phyloP scores from a whole-genome alignment of 2,329 filamentous ascomycete genomes.

The Huntiella omanensis region DNA sequence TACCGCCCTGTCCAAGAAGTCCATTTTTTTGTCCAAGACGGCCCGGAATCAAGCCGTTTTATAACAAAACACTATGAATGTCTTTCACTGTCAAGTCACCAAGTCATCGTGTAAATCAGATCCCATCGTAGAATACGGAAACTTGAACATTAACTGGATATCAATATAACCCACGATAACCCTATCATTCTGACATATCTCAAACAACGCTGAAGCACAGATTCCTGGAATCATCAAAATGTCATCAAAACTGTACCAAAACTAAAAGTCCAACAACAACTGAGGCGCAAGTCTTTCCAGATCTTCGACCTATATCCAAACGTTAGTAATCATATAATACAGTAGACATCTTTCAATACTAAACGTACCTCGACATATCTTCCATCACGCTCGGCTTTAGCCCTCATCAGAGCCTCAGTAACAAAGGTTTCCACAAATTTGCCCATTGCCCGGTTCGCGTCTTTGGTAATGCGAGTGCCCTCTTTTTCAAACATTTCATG shows the following conservation, averaged over 20 bases:
- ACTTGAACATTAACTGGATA: too few relatives aligned
- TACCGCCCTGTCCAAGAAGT: too few relatives aligned
- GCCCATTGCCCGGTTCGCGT: conserved; percentile 57
- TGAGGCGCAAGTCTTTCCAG: conserved; percentile 75
- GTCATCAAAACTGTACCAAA: background rate
- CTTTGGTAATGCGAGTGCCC: conserved; percentile 53
- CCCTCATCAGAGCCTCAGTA: conserved; percentile 67
- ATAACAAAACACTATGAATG: too few relatives aligned
- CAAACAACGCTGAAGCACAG: too few relatives aligned
- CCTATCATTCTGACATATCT: too few relatives aligned
- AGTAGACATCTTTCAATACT: background rate
- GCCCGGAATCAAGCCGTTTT: too few relatives aligned
- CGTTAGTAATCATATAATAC: background rate
- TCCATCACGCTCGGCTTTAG: conserved; percentile 48
- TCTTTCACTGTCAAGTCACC: too few relatives aligned
- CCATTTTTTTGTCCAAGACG: too few relatives aligned
- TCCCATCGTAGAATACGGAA: too few relatives aligned
- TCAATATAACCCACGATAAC: too few relatives aligned
- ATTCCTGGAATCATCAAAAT: too few relatives aligned
- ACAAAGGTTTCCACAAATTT: conserved; percentile 89
- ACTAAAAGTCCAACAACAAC: conserved; percentile 66
- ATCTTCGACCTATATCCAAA: conserved; percentile 44
- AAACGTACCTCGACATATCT: conserved; percentile 54
- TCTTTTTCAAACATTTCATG: conserved; percentile 62
- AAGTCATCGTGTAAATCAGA: too few relatives aligned